A percentile compares a stretch with the other conserved stretches of the same genome.
These are phyloP conservation scores for Candida ficus DNA, from an alignment of 805 yeast species.

Conservation along the genomic window DNA sequence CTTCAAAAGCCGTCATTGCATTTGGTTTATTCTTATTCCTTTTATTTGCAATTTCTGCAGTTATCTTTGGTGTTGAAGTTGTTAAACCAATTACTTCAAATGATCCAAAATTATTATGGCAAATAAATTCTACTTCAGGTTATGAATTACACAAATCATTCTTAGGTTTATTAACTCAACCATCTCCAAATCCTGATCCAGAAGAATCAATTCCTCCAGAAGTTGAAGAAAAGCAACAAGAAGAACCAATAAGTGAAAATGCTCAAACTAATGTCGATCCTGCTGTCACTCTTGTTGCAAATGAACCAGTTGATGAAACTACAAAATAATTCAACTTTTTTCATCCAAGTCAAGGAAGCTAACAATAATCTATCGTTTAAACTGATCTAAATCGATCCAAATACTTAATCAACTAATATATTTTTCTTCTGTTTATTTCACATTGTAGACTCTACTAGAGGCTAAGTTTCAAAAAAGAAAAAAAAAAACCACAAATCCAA, in stretches of 20 bases:
- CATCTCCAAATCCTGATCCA: neutral
- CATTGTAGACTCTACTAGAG: too few relatives aligned
- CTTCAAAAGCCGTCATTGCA: constrained; percentile 19
- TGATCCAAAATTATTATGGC: constrained; percentile 2
- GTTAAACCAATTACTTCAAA: constrained; percentile 3
- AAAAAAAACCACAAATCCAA: too few relatives aligned
- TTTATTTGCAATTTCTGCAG: constrained; percentile 10
- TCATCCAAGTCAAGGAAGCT: neutral
- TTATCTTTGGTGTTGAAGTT: constrained; percentile 9
- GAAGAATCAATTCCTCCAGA: neutral
- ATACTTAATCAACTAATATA: too few relatives aligned
- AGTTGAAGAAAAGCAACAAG: neutral
- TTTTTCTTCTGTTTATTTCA: too few relatives aligned
- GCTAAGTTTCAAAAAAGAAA: too few relatives aligned
- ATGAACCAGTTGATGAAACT: too few relatives aligned
- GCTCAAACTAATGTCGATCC: neutral
- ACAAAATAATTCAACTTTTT: too few relatives aligned
- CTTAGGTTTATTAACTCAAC: neutral
- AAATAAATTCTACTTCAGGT: neutral
- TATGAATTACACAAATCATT: neutral
- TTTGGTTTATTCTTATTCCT: constrained; percentile 17
- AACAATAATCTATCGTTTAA: too few relatives aligned
- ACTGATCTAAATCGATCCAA: too few relatives aligned
- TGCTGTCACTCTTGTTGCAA: neutral
- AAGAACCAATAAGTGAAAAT: neutral